Evolutionary conservation across 352 stramenopile genomes (phyloP), one percentile per base, ranked within the genome.

Genomic region (Pythium diclinum): DNA sequence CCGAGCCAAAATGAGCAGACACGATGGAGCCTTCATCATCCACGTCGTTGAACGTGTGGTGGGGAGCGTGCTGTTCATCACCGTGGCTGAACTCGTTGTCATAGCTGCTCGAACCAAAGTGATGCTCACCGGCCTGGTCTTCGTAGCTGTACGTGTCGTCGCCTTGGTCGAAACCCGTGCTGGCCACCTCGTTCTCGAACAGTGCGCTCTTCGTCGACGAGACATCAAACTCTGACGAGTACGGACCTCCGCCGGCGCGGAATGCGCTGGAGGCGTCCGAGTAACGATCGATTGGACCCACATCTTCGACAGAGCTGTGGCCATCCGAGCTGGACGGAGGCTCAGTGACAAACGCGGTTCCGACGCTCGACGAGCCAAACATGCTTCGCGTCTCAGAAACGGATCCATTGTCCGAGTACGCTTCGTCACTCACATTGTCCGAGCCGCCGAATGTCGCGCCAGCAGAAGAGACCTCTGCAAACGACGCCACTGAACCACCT

Each of bases 361-460:
- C 87, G 8, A 78, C 82, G 67, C 86, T 93, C 6, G 82, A 91
- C 16, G 81, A 89, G 17, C 83, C 78, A 55, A 89, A 75, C 28
- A 87, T 78, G 30, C 85, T 93, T 17, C 82, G 76, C 3, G 80
- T 90, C 56, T 93, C 84, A 1, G 84, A 93, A 0, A 80, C 68
- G 28, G 79, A 71, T 8, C 58, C 85, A 17, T 75, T 81, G 52
- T 91, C 82, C 17, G 81, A 90, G 75, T 82, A 89, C 32, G 76
- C 65, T 11, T 74, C 78, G 56, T 91, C 83, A 30, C 82, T 85
- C 16, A 83, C 75, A 32, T 79, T 78, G 55, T 93, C 85, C 36
- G 82, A 91, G 2, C 78, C 82, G 19, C 85, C 85, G 64, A 91
- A 88, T 17, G 85, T 93, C 21, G 85, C 85, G 53, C 82, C 85